phyloP scores from a whole-genome alignment of 352 stramenopile species.

The Phytophthora hybrid region DNA sequence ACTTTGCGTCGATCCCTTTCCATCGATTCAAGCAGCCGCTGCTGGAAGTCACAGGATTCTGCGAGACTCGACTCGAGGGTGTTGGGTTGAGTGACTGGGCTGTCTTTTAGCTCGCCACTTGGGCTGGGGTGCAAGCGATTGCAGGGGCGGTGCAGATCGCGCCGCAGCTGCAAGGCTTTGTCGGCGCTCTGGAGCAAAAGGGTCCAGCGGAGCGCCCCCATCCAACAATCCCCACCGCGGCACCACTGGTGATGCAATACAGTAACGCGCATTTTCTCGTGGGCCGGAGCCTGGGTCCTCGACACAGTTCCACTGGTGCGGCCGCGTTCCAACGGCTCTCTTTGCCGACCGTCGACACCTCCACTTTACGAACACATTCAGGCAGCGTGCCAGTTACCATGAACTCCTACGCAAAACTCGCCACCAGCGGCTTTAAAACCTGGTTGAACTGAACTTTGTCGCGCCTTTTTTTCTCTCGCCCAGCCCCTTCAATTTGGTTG shows the following conservation, averaged over 20 bases:
- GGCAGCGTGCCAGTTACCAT: not conserved
- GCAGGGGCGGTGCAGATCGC: not conserved
- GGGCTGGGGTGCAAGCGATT: not conserved
- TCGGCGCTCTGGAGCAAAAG: conserved; percentile 5
- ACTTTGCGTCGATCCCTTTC: not conserved
- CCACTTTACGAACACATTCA: conserved; percentile 13
- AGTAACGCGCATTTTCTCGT: conserved; percentile 28
- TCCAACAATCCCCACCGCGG: conserved; percentile 14
- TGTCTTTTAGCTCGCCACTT: not conserved
- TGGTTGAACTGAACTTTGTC: conserved; percentile 24
- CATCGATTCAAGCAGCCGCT: not conserved
- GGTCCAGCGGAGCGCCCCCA: not conserved
- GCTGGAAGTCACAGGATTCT: conserved; percentile 21
- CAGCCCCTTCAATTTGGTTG: conserved; percentile 28
- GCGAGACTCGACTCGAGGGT: conserved; percentile 8
- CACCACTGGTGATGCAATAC: not conserved
- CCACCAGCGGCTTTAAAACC: too few species aligned
- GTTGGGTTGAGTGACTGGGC: not conserved
- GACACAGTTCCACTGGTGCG: not conserved
- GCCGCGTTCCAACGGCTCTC: conserved; percentile 19
- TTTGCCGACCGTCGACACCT: conserved; percentile 23
- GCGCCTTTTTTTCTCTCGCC: not conserved
- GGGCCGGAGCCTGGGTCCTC: not conserved
- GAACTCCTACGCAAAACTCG: not conserved
- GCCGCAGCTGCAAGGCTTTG: conserved; percentile 26